phyloP scores from a whole-genome alignment of 164 flowering plant genomes.

The Taxillus chinensis region DNA sequence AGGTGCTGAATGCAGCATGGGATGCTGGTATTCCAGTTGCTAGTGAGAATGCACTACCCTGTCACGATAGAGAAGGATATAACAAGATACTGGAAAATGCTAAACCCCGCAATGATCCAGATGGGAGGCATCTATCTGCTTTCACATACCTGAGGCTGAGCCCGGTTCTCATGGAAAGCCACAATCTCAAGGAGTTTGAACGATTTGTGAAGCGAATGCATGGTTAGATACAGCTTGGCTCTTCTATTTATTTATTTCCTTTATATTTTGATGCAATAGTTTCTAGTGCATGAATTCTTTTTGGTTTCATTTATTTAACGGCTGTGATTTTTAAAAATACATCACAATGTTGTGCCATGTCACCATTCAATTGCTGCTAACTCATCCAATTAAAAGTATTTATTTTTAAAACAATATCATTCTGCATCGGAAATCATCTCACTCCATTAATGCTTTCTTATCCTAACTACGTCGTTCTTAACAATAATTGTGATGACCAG shows the following conservation, averaged over 20 bases:
- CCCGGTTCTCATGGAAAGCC: neutral
- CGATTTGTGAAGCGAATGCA: neutral
- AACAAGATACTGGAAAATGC: neutral
- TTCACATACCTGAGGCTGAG: neutral
- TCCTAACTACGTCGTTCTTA: no score
- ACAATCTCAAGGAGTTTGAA: neutral
- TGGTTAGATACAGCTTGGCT: neutral
- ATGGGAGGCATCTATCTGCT: neutral
- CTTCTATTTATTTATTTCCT: no score
- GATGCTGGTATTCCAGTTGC: neutral
- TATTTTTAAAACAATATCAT: no score
- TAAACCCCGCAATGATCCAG: neutral
- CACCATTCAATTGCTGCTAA: no score
- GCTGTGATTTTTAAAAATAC: no score
- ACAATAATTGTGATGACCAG: no score
- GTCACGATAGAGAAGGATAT: neutral
- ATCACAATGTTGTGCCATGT: no score
- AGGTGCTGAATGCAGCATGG: conserved; percentile 1
- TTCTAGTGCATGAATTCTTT: neutral
- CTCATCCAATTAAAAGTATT: no score
- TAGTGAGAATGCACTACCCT: neutral
- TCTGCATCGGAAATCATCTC: no score
- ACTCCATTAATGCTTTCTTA: no score
- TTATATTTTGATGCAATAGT: neutral
- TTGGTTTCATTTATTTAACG: neutral